Evolutionary conservation across 345 rosid genomes (phyloP).

Genomic region (Theobroma cacao): DNA sequence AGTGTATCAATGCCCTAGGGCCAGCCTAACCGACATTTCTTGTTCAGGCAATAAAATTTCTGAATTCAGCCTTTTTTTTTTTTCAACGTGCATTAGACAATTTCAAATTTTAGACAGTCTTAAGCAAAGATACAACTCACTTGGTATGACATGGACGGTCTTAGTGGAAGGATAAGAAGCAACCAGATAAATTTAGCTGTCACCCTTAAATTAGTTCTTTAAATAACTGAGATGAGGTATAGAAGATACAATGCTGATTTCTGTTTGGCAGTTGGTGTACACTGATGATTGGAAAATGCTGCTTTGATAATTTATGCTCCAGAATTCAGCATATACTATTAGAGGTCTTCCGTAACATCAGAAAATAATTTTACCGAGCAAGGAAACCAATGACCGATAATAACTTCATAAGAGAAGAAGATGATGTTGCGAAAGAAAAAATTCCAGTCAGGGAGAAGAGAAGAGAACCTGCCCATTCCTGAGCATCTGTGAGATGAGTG

Average conservation of each 20-base stretch:
- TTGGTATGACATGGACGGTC: neutral
- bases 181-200: neutral
- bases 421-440: neutral
- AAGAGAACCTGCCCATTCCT: slow-evolving; percentile 92
- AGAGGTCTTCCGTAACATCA: neutral
- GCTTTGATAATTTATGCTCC: neutral
- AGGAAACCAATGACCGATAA: neutral
- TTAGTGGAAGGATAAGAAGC: neutral
- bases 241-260: too few species aligned
- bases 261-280: too few species aligned
- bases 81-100: neutral
- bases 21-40: neutral
- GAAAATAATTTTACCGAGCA: neutral
- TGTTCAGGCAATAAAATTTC: neutral
- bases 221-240: neutral
- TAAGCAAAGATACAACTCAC: neutral
- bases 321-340: neutral
- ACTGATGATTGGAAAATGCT: neutral
- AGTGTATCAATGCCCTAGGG: neutral
- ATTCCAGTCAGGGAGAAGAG: neutral
- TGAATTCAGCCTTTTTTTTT: neutral
- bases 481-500: slow-evolving; percentile 90
- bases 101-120: neutral
- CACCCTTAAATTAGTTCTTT: neutral
- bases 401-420: neutral